Base-by-base conservation (phyloP, 2,329 filamentous ascomycete species). In the Cadophora luteo-olivacea region DNA sequence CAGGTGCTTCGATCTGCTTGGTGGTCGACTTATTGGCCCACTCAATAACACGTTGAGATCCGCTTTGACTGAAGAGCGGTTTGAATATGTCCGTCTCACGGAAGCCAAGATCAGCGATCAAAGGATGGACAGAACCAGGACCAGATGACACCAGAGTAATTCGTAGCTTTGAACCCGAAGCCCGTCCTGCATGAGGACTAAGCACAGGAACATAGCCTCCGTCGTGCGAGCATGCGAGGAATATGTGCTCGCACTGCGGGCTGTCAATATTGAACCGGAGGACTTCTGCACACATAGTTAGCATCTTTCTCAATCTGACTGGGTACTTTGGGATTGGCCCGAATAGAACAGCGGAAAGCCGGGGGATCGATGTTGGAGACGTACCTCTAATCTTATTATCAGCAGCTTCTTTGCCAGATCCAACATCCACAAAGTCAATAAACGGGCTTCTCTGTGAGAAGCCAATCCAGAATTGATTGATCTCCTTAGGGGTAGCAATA, bases 341-440 rank as follows among this genome's bases (percentile, higher is more conserved):
- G 11, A 2, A 45, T 3, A 14, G 6, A 19, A 14, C 12, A 45
- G 16, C 4, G 2, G 41, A 45, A 45, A 19, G 16, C 12, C 12
- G 12, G 12, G 41, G 12, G n/a, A 33, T 32, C 1, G 12, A 6
- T 16, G 24, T 16, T 29, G 7, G 9, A 22, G 6, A 60, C 1
- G 9, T 62, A 62, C 60, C 60, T 62, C 60, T 24, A 62, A 62
- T 62, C 25, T 62, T 62, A 33, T 62, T 62, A 62, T 62, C 60
- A 24, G 60, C 60, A 19, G 41, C 29, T 49, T 62, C 60, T 22
- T 62, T 62, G 3, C 60, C 60, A 7, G 29, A 49, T 22, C 60
- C 60, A 16, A 62, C 60, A 22, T 62, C 60, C 14, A 62, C 60
- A 33, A 62, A 62, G 6, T 62, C 60, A 12, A 62, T 49, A n/a